Conservation (phyloP, 768 basidiomycete species). For the Suillus subalutaceus region DNA sequence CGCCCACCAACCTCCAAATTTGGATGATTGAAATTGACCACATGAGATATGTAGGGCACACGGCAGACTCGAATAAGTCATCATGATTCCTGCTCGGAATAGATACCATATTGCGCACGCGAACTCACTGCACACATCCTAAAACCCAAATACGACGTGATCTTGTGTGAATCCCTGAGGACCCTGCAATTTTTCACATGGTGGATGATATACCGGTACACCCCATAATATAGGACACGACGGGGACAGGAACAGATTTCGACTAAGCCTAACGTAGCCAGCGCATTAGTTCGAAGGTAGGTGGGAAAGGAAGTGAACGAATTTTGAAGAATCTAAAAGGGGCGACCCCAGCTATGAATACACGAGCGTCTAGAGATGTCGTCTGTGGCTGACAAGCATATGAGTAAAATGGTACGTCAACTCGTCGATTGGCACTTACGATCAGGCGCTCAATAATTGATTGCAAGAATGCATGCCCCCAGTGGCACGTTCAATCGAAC, state of each 20-base stretch:
- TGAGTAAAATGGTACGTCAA: neutral
- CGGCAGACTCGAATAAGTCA: constrained; percentile 54
- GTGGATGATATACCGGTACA: neutral
- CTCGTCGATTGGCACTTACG: neutral
- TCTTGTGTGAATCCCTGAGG: neutral
- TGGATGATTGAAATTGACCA: constrained; percentile 32
- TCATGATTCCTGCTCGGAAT: constrained; percentile 40
- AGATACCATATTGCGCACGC: constrained; percentile 48
- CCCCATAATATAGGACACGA: neutral
- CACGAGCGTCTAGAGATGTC: neutral
- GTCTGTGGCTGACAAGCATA: neutral
- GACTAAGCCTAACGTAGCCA: neutral
- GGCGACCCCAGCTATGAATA: neutral
- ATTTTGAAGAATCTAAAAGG: neutral
- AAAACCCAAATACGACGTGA: constrained; percentile 33
- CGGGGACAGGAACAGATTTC: neutral
- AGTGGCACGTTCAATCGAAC: constrained; percentile 28
- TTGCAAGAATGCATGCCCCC: constrained; percentile 2
- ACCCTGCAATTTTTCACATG: neutral
- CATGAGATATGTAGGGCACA: constrained; percentile 24
- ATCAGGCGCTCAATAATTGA: neutral
- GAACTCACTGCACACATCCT: constrained; percentile 54
- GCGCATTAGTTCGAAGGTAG: neutral
- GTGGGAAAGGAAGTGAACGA: neutral
- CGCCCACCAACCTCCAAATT: constrained; percentile 31